Conservation (phyloP, 768 basidiomycete genomes). For the Mrakia gelida region DNA sequence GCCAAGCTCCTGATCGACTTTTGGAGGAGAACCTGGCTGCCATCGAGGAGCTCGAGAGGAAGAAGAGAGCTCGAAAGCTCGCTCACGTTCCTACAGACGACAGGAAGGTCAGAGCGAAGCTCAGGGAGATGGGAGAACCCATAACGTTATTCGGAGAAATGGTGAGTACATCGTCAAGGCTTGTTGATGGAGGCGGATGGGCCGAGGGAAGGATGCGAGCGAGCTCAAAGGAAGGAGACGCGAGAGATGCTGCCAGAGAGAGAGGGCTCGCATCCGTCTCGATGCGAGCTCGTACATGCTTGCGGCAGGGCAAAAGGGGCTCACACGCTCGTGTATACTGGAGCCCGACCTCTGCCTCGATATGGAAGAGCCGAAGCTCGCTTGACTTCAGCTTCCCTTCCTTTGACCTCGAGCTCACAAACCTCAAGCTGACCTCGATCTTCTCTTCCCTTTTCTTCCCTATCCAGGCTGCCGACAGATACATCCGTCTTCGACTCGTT, state of each 20-base stretch:
- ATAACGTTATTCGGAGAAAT: slow-evolving; percentile 97
- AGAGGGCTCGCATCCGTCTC: not conserved
- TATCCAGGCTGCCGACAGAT: slow-evolving; percentile 82
- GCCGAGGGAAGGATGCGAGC: not conserved
- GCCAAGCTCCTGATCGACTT: slow-evolving; percentile 43
- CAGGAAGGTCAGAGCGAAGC: slow-evolving; percentile 77
- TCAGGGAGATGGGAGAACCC: slow-evolving; percentile 92
- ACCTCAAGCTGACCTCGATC: not conserved
- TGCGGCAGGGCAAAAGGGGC: not conserved
- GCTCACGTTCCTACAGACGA: slow-evolving; percentile 93
- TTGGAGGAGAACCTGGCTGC: slow-evolving; percentile 63
- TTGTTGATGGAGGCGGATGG: no score
- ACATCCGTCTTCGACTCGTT: slow-evolving; percentile 92
- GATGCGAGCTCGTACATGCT: not conserved
- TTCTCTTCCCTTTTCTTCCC: not conserved
- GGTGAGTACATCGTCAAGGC: no score
- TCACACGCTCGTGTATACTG: not conserved
- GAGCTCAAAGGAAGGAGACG: not conserved
- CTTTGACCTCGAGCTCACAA: not conserved
- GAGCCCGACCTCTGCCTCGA: no score
- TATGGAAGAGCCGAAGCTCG: not conserved
- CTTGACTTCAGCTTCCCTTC: not conserved
- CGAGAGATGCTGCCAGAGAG: not conserved
- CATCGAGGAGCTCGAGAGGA: slow-evolving; percentile 92
- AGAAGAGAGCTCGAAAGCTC: slow-evolving; percentile 87